Evolutionary conservation across 2,329 filamentous ascomycete species (phyloP).

Genomic region (Curvularia sp.): DNA sequence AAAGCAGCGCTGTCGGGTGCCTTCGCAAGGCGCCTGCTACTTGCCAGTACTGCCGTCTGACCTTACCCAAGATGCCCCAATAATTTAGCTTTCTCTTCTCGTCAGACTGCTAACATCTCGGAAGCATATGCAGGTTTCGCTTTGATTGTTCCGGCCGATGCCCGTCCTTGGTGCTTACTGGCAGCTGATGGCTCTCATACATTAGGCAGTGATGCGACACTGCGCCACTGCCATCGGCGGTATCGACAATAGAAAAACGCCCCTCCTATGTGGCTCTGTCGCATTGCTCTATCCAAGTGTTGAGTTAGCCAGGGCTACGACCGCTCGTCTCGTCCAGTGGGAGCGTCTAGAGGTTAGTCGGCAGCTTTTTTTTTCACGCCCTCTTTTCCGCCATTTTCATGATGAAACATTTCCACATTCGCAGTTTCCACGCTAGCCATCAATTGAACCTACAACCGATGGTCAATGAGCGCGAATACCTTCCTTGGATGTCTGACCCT

Average conservation of each 20-base stretch:
- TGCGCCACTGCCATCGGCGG: not conserved
- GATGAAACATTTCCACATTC: constrained; percentile 83
- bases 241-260: not conserved
- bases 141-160: constrained; percentile 10
- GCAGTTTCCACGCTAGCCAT: constrained; percentile 87
- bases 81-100: constrained; percentile 1
- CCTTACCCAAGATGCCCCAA: constrained; percentile 29
- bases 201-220: constrained; percentile 1
- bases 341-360: constrained; percentile 43
- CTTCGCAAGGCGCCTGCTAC: constrained; percentile 76
- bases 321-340: not conserved
- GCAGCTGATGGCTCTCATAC: not conserved
- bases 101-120: constrained; percentile 21
- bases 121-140: constrained; percentile 11
- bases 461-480: constrained; percentile 70
- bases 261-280: not conserved
- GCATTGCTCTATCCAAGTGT: not conserved
- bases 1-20: constrained; percentile 71
- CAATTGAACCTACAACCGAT: constrained; percentile 66
- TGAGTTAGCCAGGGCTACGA: not conserved
- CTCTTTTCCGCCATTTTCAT: constrained; percentile 50
- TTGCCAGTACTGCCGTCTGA: constrained; percentile 92
- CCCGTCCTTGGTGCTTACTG: not conserved
- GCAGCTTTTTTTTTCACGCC: constrained; percentile 6
- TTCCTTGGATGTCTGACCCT: constrained; percentile 80